Conservation (phyloP, 1,284 basidiomycete genomes). For the Malassezia furfur region DNA sequence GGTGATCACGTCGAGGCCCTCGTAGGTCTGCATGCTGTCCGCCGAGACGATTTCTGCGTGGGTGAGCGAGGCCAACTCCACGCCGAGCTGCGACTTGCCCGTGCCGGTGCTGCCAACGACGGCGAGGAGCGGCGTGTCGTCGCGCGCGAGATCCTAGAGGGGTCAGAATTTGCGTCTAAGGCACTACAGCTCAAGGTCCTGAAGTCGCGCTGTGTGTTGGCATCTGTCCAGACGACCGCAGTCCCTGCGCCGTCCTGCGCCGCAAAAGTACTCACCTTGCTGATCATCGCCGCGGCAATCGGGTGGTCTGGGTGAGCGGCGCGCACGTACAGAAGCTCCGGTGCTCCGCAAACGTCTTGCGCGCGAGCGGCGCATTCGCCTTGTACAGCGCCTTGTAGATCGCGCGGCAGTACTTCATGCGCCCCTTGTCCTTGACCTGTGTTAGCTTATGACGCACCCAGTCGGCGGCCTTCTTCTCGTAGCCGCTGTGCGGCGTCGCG, state of each 20-base stretch:
- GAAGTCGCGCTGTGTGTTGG: conserved; percentile 9
- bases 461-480: conserved; percentile 51
- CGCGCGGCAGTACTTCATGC: conserved; percentile 51
- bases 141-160: background rate
- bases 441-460: conserved; percentile 44
- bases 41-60: conserved; percentile 70
- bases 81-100: conserved; percentile 85
- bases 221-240: conserved; percentile 2
- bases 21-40: conserved; percentile 95
- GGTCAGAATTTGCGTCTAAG: background rate
- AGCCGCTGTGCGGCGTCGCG: conserved; percentile 49
- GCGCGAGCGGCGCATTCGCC: conserved; percentile 60
- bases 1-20: conserved; percentile 85
- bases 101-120: conserved; percentile 93
- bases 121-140: conserved; percentile 54
- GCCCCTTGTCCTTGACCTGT: conserved; percentile 50
- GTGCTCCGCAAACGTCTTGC: conserved; percentile 54
- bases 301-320: conserved; percentile 32
- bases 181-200: conserved; percentile 16
- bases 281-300: conserved; percentile 41
- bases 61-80: conserved; percentile 61
- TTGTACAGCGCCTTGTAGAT: conserved; percentile 51
- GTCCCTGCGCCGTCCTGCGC: conserved; percentile 1
- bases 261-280: conserved; percentile 33
- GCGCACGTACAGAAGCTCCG: conserved; percentile 58